These are phyloP conservation scores for Fragilariopsis cylindrus DNA, from an alignment of 108 stramenopile genomes.

Conservation along the genomic window DNA sequence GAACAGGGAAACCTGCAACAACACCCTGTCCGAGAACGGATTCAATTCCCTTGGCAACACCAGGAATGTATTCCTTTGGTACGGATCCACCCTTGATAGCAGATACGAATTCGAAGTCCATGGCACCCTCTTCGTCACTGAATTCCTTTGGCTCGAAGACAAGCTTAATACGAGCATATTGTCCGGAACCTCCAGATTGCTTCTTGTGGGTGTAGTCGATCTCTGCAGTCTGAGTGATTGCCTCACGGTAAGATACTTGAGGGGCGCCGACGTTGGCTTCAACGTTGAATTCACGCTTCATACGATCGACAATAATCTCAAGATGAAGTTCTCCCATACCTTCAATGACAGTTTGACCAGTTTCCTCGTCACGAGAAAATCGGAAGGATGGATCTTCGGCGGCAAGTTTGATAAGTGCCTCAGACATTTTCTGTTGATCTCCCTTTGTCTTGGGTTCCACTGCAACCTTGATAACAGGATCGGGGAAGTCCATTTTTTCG, in stretches of 20 bases:
- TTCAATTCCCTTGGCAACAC: constrained; percentile 98
- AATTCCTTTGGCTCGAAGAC: constrained; percentile 92
- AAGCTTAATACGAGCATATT: constrained; percentile 96
- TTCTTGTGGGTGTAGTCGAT: constrained; percentile 99
- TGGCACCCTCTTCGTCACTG: constrained; percentile 81
- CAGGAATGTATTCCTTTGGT: constrained; percentile 98
- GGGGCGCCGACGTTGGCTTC: constrained; percentile 91
- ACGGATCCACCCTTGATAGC: constrained; percentile 97
- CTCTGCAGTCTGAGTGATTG: constrained; percentile 90
- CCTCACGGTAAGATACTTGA: constrained; percentile 97
- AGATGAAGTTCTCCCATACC: constrained; percentile 99
- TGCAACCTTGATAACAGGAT: constrained; percentile 97
- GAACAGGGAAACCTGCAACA: constrained; percentile 94
- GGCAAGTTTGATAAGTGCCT: constrained; percentile 92
- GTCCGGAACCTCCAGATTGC: constrained; percentile 97
- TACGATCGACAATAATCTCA: constrained; percentile 99
- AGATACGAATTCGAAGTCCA: constrained; percentile 93
- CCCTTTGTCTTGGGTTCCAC: constrained; percentile 95
- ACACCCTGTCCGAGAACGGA: constrained; percentile 91
- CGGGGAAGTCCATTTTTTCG: constrained; percentile 99
- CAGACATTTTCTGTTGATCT: constrained; percentile 94
- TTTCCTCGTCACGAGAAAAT: constrained; percentile 94
- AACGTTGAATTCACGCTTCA: constrained; percentile 98
- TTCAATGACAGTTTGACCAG: constrained; percentile 97
- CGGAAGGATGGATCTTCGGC: constrained; percentile 98